These are phyloP conservation scores for Thielaviopsis musarum DNA, from an alignment of 2,329 filamentous ascomycete genomes.

Conservation along the genomic window DNA sequence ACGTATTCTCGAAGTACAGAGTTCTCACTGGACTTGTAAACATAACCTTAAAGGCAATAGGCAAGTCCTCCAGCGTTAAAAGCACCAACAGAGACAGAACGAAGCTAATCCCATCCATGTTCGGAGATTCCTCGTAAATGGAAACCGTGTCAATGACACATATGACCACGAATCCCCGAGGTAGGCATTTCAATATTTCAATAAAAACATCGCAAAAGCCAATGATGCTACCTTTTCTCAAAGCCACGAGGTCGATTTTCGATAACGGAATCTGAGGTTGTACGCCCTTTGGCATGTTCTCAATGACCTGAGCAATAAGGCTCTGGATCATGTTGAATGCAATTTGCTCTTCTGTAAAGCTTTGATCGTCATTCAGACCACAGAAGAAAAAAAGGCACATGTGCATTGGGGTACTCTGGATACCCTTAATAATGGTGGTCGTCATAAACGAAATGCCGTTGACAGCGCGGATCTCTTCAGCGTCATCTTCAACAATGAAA, in stretches of 20 bases:
- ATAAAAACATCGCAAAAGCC: neutral
- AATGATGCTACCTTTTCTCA: neutral
- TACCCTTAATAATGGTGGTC: neutral
- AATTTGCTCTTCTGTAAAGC: neutral
- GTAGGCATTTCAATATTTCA: neutral
- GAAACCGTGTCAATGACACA: neutral
- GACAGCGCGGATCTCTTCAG: neutral
- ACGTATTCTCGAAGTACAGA: neutral
- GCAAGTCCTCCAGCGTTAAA: neutral
- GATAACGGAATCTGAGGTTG: neutral
- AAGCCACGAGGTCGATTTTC: neutral
- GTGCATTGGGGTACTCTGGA: neutral
- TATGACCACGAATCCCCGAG: neutral
- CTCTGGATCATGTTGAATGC: neutral
- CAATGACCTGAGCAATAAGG: neutral
- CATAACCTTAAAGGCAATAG: neutral
- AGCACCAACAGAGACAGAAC: neutral
- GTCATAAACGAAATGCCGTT: neutral
- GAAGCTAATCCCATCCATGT: neutral
- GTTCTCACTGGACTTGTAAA: neutral
- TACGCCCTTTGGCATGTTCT: neutral
- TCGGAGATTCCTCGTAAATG: neutral
- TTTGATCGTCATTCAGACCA: neutral
- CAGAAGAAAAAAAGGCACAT: neutral
- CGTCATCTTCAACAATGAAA: neutral